Base-by-base conservation (phyloP, 345 rosid species). In the Sapria himalayana region DNA sequence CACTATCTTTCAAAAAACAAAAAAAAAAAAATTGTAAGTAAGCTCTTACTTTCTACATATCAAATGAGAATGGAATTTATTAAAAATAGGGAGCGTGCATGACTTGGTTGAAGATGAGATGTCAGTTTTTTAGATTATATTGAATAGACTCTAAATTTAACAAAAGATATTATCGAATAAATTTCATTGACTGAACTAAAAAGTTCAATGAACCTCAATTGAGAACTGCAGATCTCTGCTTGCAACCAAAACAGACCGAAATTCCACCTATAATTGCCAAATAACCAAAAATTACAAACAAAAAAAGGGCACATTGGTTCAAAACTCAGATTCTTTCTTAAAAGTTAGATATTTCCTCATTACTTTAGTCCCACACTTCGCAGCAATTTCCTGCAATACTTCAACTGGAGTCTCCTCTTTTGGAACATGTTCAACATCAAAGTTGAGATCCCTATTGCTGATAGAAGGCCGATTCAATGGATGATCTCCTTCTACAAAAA, bases 331-430 rank as follows among this genome's bases (percentile, higher is more conserved):
- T 21, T n/a, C 29, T 37, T 62, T 35, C 15, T 17, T 9, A 16
- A 29, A 22, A 38, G n/a, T 19, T 13, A 33, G 22, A 2, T 20
- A 10, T 5, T 39, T 27, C 36, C 27, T 14, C 9, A 17, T 32
- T 69, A 84, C 99, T 93, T 78, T 91, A 43, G 81, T 33, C 58
- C 95, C 93, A 60, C 85, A 80, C 60, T 71, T 80, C 53, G 46
- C 55, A 19, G 95, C 96, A 64, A 91, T 84, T 32, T 63, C 82
- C 51, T 66, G 85, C 49, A 91, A 57, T 33, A 56, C 73, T 39
- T 43, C 65, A 40, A 63, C 74, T 5, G 85, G 59, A 55, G 68
- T 59, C 58, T 81, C 92, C 40, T 64, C 67, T 56, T 37, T 55
- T 46, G 73, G 29, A 60, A 60, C 66, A 49, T 64, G 74, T 54